Conservation (phyloP, 805 yeast species). For the Saccharomycopsis sp. region DNA sequence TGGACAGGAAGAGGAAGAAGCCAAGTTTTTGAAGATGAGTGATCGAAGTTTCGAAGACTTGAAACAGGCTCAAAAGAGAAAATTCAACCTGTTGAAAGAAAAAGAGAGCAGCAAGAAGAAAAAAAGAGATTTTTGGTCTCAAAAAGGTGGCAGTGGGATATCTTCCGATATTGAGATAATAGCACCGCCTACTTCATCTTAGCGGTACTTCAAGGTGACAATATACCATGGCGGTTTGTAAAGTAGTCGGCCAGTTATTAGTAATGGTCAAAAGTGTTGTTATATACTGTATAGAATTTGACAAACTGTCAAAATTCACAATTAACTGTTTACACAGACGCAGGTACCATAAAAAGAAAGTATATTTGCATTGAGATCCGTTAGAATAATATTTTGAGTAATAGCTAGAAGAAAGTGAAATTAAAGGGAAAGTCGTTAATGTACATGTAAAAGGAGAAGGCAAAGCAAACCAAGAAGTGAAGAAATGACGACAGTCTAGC, state of each 20-base stretch:
- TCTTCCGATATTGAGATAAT: conserved; percentile 13
- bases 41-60: conserved; percentile 12
- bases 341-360: no score
- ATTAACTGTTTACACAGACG: no score
- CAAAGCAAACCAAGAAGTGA: no score
- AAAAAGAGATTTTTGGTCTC: conserved; percentile 34
- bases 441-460: no score
- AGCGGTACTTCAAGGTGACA: neutral
- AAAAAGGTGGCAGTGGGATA: conserved; percentile 27
- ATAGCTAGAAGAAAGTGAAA: neutral
- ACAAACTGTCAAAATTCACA: no score
- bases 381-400: no score
- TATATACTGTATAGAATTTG: no score
- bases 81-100: conserved; percentile 13
- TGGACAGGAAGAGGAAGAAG: conserved; percentile 7
- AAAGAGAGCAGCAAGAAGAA: conserved; percentile 15
- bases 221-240: neutral
- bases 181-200: neutral
- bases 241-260: neutral
- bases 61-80: conserved; percentile 2
- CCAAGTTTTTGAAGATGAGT: conserved; percentile 11
- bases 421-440: neutral
- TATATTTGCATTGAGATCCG: neutral
- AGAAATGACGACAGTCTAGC: neutral
- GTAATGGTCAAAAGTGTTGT: no score